Conservation (phyloP, 73 alveolate species). For the Effrenium voratum region DNA sequence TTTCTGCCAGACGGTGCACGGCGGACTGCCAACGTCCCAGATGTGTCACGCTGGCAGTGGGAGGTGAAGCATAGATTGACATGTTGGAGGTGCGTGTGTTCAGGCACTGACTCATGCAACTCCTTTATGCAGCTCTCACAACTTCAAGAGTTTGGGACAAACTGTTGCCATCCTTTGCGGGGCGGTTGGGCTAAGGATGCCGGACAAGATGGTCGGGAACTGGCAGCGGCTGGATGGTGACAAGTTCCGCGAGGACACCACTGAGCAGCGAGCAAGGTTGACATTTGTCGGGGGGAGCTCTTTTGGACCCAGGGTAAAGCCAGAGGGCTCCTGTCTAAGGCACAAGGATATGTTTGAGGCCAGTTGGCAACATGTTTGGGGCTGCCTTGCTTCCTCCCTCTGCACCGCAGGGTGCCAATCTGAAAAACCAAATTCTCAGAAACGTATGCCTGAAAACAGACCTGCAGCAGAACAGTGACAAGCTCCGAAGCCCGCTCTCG, state of each 20-base stretch:
- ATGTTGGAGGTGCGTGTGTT: neutral
- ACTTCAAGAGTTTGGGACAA: neutral
- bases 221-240: slow-evolving; percentile 91
- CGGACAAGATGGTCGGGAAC: slow-evolving; percentile 84
- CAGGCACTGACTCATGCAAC: neutral
- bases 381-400: neutral
- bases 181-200: slow-evolving; percentile 30
- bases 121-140: neutral
- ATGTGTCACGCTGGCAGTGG: neutral
- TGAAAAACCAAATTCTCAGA: too few species aligned
- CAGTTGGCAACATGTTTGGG: too few species aligned
- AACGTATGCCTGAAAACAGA: too few species aligned
- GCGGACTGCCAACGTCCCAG: slow-evolving; percentile 25
- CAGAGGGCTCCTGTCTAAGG: too few species aligned
- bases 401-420: too few species aligned
- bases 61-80: neutral
- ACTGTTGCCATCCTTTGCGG: neutral
- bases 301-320: too few species aligned
- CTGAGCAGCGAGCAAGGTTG: too few species aligned
- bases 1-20: slow-evolving; percentile 60
- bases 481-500: too few species aligned
- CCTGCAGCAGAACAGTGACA: too few species aligned
- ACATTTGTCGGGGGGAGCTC: too few species aligned
- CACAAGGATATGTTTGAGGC: too few species aligned
- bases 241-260: slow-evolving; percentile 63